A percentile compares a stretch with the other conserved stretches of the same genome.
These are phyloP conservation scores for Malassezia japonica DNA, from an alignment of 1,284 basidiomycete genomes.

Conservation along the genomic window DNA sequence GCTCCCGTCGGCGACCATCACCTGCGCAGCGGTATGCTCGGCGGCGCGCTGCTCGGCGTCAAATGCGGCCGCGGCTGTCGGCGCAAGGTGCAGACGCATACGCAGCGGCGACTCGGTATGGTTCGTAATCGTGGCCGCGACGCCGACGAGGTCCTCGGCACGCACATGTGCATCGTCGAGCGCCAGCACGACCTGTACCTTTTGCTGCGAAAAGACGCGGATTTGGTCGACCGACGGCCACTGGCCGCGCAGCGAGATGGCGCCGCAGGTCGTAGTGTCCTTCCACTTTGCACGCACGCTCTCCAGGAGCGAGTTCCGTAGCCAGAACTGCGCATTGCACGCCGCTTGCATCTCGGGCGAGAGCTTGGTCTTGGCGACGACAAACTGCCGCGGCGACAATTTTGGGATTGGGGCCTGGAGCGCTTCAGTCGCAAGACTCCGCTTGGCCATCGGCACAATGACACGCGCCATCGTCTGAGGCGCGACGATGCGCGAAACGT, in stretches of 20 bases:
- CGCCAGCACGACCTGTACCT: neutral
- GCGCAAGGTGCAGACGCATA: constrained; percentile 2
- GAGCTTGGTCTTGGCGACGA: constrained; percentile 65
- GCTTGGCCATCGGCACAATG: constrained; percentile 65
- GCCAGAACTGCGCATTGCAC: constrained; percentile 81
- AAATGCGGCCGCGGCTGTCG: neutral
- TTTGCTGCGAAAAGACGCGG: neutral
- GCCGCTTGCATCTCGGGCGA: constrained; percentile 57
- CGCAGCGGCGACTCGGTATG: neutral
- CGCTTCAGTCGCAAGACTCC: constrained; percentile 57
- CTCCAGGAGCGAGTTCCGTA: constrained; percentile 71
- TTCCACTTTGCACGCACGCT: constrained; percentile 65
- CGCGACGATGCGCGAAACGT: constrained; percentile 33
- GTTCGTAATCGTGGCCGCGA: neutral
- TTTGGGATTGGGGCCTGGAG: constrained; percentile 66
- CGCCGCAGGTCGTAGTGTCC: constrained; percentile 52
- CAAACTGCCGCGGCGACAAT: constrained; percentile 72
- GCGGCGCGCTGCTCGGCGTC: neutral
- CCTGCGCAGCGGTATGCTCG: constrained; percentile 4
- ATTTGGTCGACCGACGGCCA: constrained; percentile 2
- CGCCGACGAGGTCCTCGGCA: neutral
- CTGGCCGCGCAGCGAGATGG: constrained; percentile 10
- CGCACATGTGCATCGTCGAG: neutral
- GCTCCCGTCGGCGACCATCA: constrained; percentile 19
- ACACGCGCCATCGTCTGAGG: constrained; percentile 53